Evolutionary conservation across 2,329 filamentous ascomycete species (phyloP).

Genomic region (Cercospora sojina): DNA sequence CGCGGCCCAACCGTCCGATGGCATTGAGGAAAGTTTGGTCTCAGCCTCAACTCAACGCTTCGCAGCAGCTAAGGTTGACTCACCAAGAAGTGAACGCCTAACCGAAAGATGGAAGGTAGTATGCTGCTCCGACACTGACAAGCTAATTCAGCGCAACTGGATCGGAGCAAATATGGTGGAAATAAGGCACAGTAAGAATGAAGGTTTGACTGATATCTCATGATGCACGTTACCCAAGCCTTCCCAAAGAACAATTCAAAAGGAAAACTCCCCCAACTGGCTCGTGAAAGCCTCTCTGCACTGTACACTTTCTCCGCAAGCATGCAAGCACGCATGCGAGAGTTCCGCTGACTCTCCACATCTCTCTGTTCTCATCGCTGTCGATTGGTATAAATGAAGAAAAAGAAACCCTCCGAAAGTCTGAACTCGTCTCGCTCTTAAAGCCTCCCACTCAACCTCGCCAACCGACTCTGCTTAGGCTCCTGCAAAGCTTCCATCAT

Average conservation of each 20-base stretch:
- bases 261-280: not conserved
- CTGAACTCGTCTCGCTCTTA: not conserved
- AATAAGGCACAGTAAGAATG: not conserved
- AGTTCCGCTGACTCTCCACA: not conserved
- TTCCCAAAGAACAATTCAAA: not conserved
- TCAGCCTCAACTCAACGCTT: not conserved
- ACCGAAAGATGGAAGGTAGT: not conserved
- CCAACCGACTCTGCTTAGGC: constrained; percentile 12
- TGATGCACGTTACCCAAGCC: constrained; percentile 21
- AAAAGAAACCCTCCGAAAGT: not conserved
- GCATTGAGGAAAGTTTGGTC: not conserved
- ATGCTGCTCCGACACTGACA: not conserved
- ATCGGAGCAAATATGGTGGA: not conserved
- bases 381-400: not conserved
- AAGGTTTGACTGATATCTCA: constrained; percentile 16
- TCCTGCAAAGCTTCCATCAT: constrained; percentile 22
- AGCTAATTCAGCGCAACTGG: not conserved
- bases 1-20: not conserved
- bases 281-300: constrained; percentile 3
- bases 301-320: constrained; percentile 1
- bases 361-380: not conserved
- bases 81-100: not conserved
- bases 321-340: not conserved
- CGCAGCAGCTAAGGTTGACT: not conserved
- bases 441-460: constrained; percentile 17